Evolutionary conservation across 2,329 filamentous ascomycete species (phyloP), one percentile per base, ranked within the genome.

Genomic region (Remersonia thermophila): DNA sequence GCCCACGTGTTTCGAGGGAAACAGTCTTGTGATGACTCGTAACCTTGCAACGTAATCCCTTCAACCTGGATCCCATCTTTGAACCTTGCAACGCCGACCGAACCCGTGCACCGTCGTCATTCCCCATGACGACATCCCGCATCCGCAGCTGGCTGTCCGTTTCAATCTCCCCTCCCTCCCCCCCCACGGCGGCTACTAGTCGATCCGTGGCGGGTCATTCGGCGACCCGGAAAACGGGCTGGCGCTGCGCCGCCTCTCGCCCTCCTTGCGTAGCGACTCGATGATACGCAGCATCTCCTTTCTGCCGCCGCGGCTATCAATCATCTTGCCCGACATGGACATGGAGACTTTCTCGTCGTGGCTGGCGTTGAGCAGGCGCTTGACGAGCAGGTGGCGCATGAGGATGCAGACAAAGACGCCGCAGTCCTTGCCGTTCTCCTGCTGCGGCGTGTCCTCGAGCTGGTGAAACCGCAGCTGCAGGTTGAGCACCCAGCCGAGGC

Each of bases 351-450:
- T 94, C 56, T 89, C 77, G 43, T 75, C 73, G 3, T 82, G 78
- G 52, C 85, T 81, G 7, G 83, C 85, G 47, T 71, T 74, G 39
- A 98, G 63, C 16, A 98, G 66, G 39, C 83, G 69, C 59, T 86
- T 87, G 34, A 95, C 67, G 13, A 98, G 69, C n/a, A 98, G 63
- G 60, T 95, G 83, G 33, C 86, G 77, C 87, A 98, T 98, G 43
- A 89, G 71, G 46, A 96, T 73, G 57, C 91, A 96, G 3, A 98
- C 91, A 56, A 87, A 96, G 1, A 98, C 84, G 13, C 91, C 91
- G 50, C 91, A 98, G 59, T 98, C 91, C 53, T 75, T 89, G 17
- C 82, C 77, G 48, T 96, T 96, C 48, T 87, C 80, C 57, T 98
- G 91, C 51, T 93, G 82, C 0, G 91, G 91, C 8, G 77, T 81